Evolutionary conservation across 164 flowering plant genomes (phyloP).

Genomic region (Umbellularia californica): DNA sequence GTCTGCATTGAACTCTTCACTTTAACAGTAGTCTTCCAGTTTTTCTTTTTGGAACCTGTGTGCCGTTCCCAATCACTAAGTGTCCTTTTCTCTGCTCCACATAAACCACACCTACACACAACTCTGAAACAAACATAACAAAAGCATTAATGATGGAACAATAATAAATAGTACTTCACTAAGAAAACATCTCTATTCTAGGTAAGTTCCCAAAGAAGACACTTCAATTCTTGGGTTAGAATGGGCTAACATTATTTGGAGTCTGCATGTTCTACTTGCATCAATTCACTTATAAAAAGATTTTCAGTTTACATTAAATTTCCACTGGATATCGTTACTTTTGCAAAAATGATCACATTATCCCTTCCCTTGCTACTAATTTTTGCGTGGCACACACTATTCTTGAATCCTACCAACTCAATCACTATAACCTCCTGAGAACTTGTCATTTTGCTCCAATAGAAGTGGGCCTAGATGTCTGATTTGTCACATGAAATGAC

Average conservation of each 20-base stretch:
- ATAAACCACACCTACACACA: conserved; percentile 80
- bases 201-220: background rate
- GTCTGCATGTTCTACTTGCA: background rate
- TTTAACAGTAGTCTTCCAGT: conserved; percentile 78
- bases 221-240: background rate
- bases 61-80: conserved; percentile 96
- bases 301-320: background rate
- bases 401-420: too few species aligned
- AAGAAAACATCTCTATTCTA: background rate
- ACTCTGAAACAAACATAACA: conserved; percentile 47
- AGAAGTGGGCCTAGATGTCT: too few species aligned
- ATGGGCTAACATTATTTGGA: background rate
- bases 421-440: too few species aligned
- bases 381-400: too few species aligned
- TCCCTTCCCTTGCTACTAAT: too few species aligned
- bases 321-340: background rate
- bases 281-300: background rate
- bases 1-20: conserved; percentile 81
- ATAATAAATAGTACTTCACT: background rate
- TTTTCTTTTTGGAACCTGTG: conserved; percentile 80
- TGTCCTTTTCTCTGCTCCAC: conserved; percentile 72
- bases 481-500: too few species aligned
- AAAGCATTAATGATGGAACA: background rate
- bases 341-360: background rate
- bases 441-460: too few species aligned